Base-by-base conservation (phyloP, 352 stramenopile species). In the Phytophthora rubi region DNA sequence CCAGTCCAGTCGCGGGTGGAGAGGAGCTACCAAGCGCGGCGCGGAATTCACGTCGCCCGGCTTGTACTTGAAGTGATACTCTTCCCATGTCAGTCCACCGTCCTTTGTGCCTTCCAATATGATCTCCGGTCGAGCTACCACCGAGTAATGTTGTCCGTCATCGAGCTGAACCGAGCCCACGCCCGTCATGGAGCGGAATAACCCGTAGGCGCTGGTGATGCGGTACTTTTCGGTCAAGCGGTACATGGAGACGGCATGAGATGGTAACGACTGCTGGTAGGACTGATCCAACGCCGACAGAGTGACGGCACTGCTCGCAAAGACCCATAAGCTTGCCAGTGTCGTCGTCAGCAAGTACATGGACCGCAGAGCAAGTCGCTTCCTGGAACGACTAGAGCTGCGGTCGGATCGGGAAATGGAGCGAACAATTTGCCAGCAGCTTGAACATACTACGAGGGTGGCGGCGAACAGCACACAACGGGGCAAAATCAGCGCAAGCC, bases 141-240 rank as follows among this genome's bases (percentile, higher is more conserved):
- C 76, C 1, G 80, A 82, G 13, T 82, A 44, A 5, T 54, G 71
- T 30, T 79, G 32, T 12, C 74, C 74, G 53, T 71, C 48, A 12
- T 71, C 56, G 8, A 76, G 53, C 9, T 74, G 53, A 45, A 85
- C 60, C 2, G 60, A 76, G 21, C 87, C 92, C 7, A 98, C 90
- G 39, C 94, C 92, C 23, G 93, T 98, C 88, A 98, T 98, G 16
- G 75, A 76, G 5, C 93, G 79, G 65, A 98, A 98, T 8, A 98
- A 77, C 7, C 93, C 93, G 63, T 98, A 98, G 1, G 83, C 74
- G 53, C 85, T 84, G 0, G 78, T 85, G 42, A 92, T 28, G 3
- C 79, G 75, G 54, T 77, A 86, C 5, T 66, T 63, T 7, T 68
- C 70, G 0, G 76, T 79, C 15, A 59, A 53, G 23, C 65, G 51